A percentile compares a stretch with the other conserved stretches of the same genome.
Conservation (phyloP, 371 early-diverging fungal genomes). For the Nosema muscidifuracis region DNA sequence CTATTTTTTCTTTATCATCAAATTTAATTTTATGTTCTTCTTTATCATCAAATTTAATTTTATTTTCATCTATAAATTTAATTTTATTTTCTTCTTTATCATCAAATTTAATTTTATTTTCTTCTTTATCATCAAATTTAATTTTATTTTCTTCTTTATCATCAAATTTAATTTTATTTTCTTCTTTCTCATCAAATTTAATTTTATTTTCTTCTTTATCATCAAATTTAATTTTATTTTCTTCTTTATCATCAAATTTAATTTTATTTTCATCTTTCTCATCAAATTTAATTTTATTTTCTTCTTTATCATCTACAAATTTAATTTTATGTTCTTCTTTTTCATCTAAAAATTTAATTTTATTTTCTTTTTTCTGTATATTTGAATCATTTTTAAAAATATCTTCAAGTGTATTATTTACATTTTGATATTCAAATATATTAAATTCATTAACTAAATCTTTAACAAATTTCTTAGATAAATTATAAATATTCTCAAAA, state of each 20-base stretch:
- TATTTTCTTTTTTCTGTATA: too few relatives aligned
- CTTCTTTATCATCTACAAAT: too few relatives aligned
- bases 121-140: background rate
- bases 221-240: too few relatives aligned
- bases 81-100: background rate
- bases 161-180: background rate
- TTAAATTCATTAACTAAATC: background rate
- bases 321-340: too few relatives aligned
- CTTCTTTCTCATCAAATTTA: background rate
- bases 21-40: too few relatives aligned
- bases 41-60: too few relatives aligned
- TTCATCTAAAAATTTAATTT: too few relatives aligned
- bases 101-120: background rate
- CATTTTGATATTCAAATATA: background rate
- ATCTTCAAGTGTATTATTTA: background rate
- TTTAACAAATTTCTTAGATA: background rate
- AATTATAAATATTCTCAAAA: background rate
- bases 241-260: background rate
- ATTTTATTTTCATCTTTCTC: background rate
- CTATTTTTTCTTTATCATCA: too few relatives aligned
- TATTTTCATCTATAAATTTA: background rate
- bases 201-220: background rate
- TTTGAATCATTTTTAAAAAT: background rate
- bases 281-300: background rate
- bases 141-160: background rate